phyloP scores from a whole-genome alignment of 2,329 filamentous ascomycete species.

The Penicillium sp. region DNA sequence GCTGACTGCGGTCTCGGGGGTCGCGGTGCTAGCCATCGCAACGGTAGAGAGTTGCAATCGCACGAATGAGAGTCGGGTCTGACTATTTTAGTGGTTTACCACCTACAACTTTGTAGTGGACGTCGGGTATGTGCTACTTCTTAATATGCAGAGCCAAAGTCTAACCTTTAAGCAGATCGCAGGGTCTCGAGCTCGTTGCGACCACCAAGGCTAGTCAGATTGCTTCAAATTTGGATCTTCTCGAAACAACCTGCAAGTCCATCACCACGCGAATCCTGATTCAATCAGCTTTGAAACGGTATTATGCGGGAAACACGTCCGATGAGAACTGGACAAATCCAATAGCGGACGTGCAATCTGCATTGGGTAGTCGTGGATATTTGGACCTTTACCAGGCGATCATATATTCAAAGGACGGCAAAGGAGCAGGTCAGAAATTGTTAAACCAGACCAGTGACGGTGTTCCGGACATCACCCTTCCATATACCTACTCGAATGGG shows the following conservation, averaged over 20 bases:
- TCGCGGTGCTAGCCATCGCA: constrained; percentile 77
- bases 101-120: constrained; percentile 61
- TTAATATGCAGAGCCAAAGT: neutral
- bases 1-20: constrained; percentile 68
- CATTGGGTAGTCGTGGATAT: constrained; percentile 61
- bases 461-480: constrained; percentile 53
- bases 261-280: constrained; percentile 64
- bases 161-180: constrained; percentile 41
- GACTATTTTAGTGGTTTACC: constrained; percentile 52
- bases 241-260: constrained; percentile 71
- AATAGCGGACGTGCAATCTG: constrained; percentile 66
- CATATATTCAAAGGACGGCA: constrained; percentile 69
- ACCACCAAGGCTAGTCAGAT: constrained; percentile 84
- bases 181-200: constrained; percentile 72
- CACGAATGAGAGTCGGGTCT: constrained; percentile 4
- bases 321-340: constrained; percentile 62
- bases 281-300: constrained; percentile 53
- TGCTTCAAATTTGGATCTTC: constrained; percentile 72
- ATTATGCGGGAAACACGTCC: constrained; percentile 54
- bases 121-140: constrained; percentile 45
- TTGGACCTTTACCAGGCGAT: constrained; percentile 64
- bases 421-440: constrained; percentile 57
- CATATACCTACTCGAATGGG: constrained; percentile 61
- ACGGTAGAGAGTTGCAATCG: constrained; percentile 20
- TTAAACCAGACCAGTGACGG: constrained; percentile 62